Evolutionary conservation across 1,284 basidiomycete species (phyloP).

Genomic region (Mycosarcoma maydis): DNA sequence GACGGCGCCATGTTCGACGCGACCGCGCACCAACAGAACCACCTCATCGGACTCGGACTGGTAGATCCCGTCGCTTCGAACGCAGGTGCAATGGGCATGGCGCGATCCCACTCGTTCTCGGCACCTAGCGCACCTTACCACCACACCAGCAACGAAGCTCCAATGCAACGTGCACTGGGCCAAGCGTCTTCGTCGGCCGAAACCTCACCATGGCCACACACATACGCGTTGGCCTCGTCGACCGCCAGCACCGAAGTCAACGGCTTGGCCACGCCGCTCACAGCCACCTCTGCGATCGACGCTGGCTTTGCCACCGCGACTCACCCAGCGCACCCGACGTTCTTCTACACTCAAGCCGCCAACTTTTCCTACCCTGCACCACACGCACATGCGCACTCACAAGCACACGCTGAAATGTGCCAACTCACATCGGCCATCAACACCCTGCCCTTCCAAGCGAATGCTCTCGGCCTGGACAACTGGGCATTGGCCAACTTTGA

Average conservation of each 20-base stretch:
- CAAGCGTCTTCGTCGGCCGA: slow-evolving; percentile 1
- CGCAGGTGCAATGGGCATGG: neutral
- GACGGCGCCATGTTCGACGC: neutral
- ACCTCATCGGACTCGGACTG: slow-evolving; percentile 9
- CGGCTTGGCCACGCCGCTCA: slow-evolving; percentile 26
- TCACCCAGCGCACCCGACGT: neutral
- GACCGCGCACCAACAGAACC: slow-evolving; percentile 1
- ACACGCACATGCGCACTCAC: neutral
- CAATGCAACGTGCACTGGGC: no score
- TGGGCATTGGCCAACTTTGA: slow-evolving; percentile 5
- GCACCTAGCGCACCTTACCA: neutral
- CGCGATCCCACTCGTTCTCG: slow-evolving; percentile 22
- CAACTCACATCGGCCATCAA: neutral
- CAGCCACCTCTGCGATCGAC: slow-evolving; percentile 11
- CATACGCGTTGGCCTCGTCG: neutral
- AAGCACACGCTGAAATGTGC: neutral
- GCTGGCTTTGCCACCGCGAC: no score
- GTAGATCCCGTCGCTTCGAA: neutral
- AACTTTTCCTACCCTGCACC: neutral
- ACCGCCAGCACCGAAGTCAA: slow-evolving; percentile 16
- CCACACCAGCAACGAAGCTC: no score
- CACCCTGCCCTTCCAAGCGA: neutral
- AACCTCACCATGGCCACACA: slow-evolving; percentile 12
- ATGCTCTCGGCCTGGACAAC: slow-evolving; percentile 1
- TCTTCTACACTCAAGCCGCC: neutral